Conservation (phyloP, 768 basidiomycete genomes). For the Lyophyllum decastes region DNA sequence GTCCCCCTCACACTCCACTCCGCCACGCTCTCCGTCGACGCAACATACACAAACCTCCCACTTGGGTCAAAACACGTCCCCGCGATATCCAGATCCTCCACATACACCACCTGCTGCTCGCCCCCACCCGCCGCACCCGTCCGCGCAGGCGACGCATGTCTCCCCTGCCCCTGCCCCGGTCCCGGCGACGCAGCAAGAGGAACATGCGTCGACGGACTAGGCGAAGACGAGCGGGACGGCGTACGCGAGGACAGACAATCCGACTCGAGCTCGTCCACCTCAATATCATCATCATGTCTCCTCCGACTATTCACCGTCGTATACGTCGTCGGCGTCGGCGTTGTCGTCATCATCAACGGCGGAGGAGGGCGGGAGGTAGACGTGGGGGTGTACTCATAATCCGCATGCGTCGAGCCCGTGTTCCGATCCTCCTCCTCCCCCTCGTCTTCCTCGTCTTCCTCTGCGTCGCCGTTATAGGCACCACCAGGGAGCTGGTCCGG, state of each 20-base stretch:
- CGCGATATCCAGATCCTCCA: constrained; percentile 57
- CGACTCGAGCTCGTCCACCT: constrained; percentile 54
- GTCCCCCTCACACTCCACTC: constrained; percentile 78
- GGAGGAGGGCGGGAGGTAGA: no score
- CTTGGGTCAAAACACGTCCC: constrained; percentile 75
- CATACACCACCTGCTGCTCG: constrained; percentile 15
- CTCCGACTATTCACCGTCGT: neutral
- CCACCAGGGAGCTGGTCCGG: neutral
- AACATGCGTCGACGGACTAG: no score
- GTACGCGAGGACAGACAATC: constrained; percentile 51
- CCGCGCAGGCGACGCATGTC: constrained; percentile 20
- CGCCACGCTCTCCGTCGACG: constrained; percentile 62
- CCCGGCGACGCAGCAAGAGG: no score
- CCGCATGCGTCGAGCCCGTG: constrained; percentile 29
- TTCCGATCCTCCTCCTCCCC: constrained; percentile 19
- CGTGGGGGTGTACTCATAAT: constrained; percentile 28
- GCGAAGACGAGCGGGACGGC: constrained; percentile 40
- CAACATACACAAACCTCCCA: constrained; percentile 70
- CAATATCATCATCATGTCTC: constrained; percentile 33
- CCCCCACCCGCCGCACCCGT: constrained; percentile 1
- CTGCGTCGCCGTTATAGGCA: neutral
- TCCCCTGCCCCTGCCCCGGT: no score
- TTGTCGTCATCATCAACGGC: no score
- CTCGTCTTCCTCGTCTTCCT: constrained; percentile 18
- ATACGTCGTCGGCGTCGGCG: neutral